Evolutionary conservation across 257 asterid genomes (phyloP), one percentile per base, ranked within the genome.

Genomic region (Przewalskia tangutica): DNA sequence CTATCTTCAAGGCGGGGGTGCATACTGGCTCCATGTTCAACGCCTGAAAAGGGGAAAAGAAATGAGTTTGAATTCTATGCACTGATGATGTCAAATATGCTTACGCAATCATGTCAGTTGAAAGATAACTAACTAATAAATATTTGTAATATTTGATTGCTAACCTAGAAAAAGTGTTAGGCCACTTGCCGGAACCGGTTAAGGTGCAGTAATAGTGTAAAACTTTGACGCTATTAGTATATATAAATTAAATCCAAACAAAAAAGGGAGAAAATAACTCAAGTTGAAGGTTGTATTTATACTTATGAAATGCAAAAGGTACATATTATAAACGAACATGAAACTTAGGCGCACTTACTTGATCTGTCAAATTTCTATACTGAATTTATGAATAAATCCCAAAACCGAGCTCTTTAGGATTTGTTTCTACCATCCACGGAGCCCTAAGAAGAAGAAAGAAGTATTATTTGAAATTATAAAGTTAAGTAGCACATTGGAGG

Each of bases 381-480:
- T 75, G 71, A 17, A 38, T 81, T 44, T 27, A 62, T 9, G 77
- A 82, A 84, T 90, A 95, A 51, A 94, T 96, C 80, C 99, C 98
- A 6, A 96, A 89, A 14, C 98, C 99, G 23, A 94, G 32, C 88
- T 94, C 97, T 88, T 94, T 94, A 9, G 98, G 97, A 81, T 91
- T 79, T 48, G 95, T 92, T 88, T 94, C 99, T 55, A 94, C 97
- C 98, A 96, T 96, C 99, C 97, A 94, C 5, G 98, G 99, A 79
- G 98, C 95, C 90, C 98, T 94, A 84, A 65, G 32, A 58, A 64
- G 81, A 77, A 18, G 56, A 80, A 70, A 55, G 58, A 48, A 3
- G 59, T 20, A 42, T 42, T 14, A 48, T 50, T 60, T 58, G 40
- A 59, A 59, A 9, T 42, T 79, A 18, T 7, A 20, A 0, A 60